phyloP scores from a whole-genome alignment of 495 filamentous ascomycete species.

The Niebla homalea region DNA sequence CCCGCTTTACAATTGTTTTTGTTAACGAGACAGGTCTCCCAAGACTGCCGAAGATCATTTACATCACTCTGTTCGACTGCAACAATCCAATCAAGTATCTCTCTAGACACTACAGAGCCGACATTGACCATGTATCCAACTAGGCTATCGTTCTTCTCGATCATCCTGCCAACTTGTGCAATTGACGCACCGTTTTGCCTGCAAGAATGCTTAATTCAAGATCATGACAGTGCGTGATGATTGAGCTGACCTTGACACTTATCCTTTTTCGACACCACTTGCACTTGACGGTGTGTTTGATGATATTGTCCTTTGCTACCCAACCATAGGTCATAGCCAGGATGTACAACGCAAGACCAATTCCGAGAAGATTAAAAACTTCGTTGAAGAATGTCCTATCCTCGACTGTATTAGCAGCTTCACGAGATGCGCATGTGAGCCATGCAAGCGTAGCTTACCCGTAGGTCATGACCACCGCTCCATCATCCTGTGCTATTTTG shows the following conservation, averaged over 20 bases:
- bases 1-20: too few relatives aligned
- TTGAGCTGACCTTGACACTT: constrained; percentile 42
- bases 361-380: constrained; percentile 48
- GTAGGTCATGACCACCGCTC: constrained; percentile 58
- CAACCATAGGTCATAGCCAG: constrained; percentile 54
- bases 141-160: constrained; percentile 38
- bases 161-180: constrained; percentile 71
- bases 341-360: constrained; percentile 52
- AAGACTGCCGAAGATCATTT: too few relatives aligned
- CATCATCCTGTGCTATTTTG: constrained; percentile 52
- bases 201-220: background rate
- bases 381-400: constrained; percentile 51
- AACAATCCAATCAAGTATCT: too few relatives aligned
- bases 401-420: background rate
- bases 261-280: constrained; percentile 58
- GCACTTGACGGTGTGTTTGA: constrained; percentile 58
- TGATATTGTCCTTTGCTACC: constrained; percentile 48
- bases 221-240: background rate
- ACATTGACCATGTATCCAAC: too few relatives aligned
- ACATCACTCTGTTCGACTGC: too few relatives aligned
- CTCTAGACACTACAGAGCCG: too few relatives aligned
- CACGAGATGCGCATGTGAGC: background rate
- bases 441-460: constrained; percentile 32
- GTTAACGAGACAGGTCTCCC: too few relatives aligned
- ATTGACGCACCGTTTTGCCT: constrained; percentile 54